These are phyloP conservation scores for Marchantia polymorpha DNA, from an alignment of 225 moss, liverwort and hornwort genomes.

Conservation along the genomic window DNA sequence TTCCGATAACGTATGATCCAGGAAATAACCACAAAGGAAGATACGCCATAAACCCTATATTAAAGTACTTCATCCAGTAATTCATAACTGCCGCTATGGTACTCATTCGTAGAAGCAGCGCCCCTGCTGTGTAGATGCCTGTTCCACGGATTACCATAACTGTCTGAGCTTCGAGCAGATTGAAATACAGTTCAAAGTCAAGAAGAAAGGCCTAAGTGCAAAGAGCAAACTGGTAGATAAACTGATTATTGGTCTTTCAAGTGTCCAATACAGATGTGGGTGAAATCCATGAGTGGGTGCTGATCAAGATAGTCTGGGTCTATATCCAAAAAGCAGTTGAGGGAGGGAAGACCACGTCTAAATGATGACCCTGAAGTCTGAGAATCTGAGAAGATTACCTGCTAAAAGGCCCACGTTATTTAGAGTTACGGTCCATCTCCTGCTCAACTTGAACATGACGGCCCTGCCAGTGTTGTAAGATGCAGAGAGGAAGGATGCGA, in stretches of 20 bases:
- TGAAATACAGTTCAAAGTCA: neutral
- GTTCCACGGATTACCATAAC: neutral
- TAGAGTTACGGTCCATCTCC: neutral
- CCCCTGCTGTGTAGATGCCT: slow-evolving; percentile 3
- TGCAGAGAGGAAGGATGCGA: neutral
- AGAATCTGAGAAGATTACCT: neutral
- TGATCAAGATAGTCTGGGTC: too few relatives aligned
- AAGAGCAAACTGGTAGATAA: too few relatives aligned
- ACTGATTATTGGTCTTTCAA: neutral
- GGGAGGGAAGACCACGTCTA: neutral
- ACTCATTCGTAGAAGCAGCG: neutral
- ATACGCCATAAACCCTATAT: neutral
- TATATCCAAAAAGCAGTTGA: neutral
- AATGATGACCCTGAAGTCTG: neutral
- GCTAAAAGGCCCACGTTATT: neutral
- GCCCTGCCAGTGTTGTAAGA: slow-evolving; percentile 3
- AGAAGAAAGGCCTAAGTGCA: neutral
- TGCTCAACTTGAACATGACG: neutral
- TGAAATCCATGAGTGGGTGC: neutral
- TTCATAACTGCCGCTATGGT: neutral
- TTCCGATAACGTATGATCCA: neutral
- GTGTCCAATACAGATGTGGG: neutral
- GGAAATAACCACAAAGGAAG: neutral
- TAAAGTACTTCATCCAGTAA: neutral
- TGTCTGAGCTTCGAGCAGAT: neutral